Percentiles rank a stretch among this genome's conserved stretches.
Evolutionary conservation across 2,329 filamentous ascomycete species (phyloP).

Genomic region (Hypoxylon sp.): DNA sequence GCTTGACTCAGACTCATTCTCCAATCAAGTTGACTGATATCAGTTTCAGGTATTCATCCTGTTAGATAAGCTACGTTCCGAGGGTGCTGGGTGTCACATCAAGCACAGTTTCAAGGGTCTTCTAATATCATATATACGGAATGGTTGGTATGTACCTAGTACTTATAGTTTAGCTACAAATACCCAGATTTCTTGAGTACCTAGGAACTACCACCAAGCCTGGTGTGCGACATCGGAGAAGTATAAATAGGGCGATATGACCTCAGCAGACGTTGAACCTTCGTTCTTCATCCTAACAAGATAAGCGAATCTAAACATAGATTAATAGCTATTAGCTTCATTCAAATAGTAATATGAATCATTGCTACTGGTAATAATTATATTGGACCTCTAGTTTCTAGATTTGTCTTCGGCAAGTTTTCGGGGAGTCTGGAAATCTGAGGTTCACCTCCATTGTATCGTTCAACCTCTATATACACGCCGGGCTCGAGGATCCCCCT

Average conservation of each 20-base stretch:
- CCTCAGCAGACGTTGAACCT: slow-evolving; percentile 19
- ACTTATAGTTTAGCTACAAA: neutral
- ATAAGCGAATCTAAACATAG: neutral
- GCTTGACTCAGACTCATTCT: slow-evolving; percentile 30
- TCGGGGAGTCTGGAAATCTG: neutral
- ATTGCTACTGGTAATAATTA: neutral
- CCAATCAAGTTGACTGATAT: slow-evolving; percentile 24
- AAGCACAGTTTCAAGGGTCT: slow-evolving; percentile 36
- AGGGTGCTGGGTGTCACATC: slow-evolving; percentile 26
- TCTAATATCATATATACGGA: neutral
- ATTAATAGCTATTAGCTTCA: neutral
- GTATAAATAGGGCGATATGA: slow-evolving; percentile 15
- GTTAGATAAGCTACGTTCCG: slow-evolving; percentile 24
- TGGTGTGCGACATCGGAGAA: slow-evolving; percentile 38
- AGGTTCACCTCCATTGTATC: neutral
- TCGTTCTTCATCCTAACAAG: neutral
- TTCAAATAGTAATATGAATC: neutral
- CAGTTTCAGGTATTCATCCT: slow-evolving; percentile 27
- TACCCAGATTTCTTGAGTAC: neutral
- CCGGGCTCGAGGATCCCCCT: neutral
- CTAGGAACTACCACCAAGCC: neutral
- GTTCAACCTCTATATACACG: neutral
- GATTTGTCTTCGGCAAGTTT: neutral
- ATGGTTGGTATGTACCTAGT: neutral
- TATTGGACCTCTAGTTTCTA: neutral